These are phyloP conservation scores for Linnemannia schmuckeri DNA, from an alignment of 192 early-diverging fungal species.

Conservation along the genomic window DNA sequence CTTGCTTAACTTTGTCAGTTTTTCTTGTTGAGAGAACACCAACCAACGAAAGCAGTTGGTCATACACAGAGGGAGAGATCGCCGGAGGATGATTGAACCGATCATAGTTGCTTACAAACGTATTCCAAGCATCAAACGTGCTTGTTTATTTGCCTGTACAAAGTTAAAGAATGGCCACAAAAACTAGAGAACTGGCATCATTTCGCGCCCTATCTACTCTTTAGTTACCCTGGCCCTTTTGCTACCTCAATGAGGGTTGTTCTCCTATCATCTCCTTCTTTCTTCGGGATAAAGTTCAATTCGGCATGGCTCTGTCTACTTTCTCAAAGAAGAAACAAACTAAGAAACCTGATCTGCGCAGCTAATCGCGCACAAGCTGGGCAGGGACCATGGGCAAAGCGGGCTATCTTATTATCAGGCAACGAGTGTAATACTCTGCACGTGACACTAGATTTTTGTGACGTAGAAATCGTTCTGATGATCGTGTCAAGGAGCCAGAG, in stretches of 20 bases:
- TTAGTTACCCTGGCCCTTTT: too few relatives aligned
- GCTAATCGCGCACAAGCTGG: not conserved
- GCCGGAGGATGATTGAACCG: not conserved
- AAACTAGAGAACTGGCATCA: not conserved
- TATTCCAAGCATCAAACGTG: not conserved
- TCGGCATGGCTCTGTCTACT: not conserved
- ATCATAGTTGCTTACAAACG: not conserved
- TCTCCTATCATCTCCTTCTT: not conserved
- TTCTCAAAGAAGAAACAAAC: not conserved
- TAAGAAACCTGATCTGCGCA: not conserved
- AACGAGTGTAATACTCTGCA: not conserved
- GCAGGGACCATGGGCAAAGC: not conserved
- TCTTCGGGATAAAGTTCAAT: not conserved
- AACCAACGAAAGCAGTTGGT: not conserved
- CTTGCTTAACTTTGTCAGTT: not conserved
- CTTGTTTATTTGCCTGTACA: not conserved
- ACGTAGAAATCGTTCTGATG: conserved; percentile 1
- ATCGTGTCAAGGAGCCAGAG: too few relatives aligned
- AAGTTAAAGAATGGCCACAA: not conserved
- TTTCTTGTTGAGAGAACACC: not conserved
- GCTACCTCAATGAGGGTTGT: not conserved
- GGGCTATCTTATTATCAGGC: not conserved
- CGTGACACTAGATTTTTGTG: not conserved
- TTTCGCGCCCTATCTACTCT: not conserved
- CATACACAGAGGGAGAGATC: not conserved